Evolutionary conservation across 2,329 filamentous ascomycete species (phyloP).

Genomic region (Polytolypa hystricis): DNA sequence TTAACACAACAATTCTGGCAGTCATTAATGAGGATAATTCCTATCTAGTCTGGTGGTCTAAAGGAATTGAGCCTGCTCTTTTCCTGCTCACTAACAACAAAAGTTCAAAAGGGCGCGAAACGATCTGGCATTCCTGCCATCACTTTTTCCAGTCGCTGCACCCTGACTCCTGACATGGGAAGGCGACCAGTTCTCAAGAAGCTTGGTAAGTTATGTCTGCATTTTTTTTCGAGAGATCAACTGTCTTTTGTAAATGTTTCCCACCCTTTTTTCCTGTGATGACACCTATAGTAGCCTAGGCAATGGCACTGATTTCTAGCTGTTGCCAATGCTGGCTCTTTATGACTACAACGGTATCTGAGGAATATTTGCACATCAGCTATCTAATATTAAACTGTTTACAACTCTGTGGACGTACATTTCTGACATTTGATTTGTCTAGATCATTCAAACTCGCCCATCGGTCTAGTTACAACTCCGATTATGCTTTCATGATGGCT

Average conservation of each 20-base stretch:
- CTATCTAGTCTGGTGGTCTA: too few species aligned
- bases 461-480: not conserved
- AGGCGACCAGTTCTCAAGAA: constrained; percentile 12
- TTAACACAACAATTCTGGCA: too few species aligned
- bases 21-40: too few species aligned
- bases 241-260: constrained; percentile 11
- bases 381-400: too few species aligned
- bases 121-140: too few species aligned
- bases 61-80: too few species aligned
- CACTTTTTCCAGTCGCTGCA: too few species aligned
- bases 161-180: too few species aligned
- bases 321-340: constrained; percentile 41
- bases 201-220: not conserved
- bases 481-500: constrained; percentile 21
- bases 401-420: not conserved
- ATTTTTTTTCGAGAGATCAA: constrained; percentile 8
- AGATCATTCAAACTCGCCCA: not conserved
- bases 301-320: constrained; percentile 43
- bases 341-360: constrained; percentile 98
- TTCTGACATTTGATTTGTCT: not conserved
- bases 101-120: too few species aligned
- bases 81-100: too few species aligned
- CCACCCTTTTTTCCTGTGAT: constrained; percentile 31
- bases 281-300: constrained; percentile 36
- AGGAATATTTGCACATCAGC: constrained; percentile 35